A percentile compares a stretch with the other conserved stretches of the same genome.
Conservation (phyloP, 2,329 filamentous ascomycete species). For the Cytospora paraplurivora region DNA sequence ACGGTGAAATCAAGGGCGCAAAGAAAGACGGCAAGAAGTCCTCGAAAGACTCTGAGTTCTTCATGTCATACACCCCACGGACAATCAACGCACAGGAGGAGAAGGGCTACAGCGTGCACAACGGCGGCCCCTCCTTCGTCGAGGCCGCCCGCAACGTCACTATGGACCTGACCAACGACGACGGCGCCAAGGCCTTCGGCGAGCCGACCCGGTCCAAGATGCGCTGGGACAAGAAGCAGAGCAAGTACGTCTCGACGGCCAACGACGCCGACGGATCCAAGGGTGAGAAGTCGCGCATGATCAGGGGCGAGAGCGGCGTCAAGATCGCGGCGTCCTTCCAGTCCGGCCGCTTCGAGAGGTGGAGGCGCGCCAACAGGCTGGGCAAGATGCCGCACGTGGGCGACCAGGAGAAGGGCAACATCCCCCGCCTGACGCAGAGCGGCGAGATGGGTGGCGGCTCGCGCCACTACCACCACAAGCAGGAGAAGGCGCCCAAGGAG, state of each 20-base stretch:
- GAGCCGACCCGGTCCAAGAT: constrained; percentile 73
- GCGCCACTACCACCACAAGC: constrained; percentile 79
- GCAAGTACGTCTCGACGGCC: constrained; percentile 87
- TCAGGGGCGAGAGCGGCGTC: constrained; percentile 87
- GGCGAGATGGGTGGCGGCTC: constrained; percentile 40
- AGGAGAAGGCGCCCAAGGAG: constrained; percentile 85
- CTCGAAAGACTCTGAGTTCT: constrained; percentile 79
- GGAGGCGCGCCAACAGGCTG: constrained; percentile 85
- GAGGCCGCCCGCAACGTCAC: constrained; percentile 82
- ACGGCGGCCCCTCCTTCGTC: constrained; percentile 76
- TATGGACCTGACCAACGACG: constrained; percentile 93
- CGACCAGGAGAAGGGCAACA: constrained; percentile 66
- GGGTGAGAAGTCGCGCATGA: constrained; percentile 60
- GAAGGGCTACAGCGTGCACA: constrained; percentile 89
- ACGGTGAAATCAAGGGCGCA: constrained; percentile 34
- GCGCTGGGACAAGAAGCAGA: constrained; percentile 96
- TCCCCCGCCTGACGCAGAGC: constrained; percentile 34
- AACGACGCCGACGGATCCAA: constrained; percentile 95
- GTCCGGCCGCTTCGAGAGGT: constrained; percentile 88
- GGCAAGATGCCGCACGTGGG: constrained; percentile 78
- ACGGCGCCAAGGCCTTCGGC: constrained; percentile 76
- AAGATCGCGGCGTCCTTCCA: constrained; percentile 96
- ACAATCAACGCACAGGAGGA: constrained; percentile 82
- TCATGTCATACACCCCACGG: constrained; percentile 94
- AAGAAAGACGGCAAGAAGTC: constrained; percentile 51